Base-by-base conservation (phyloP, 2,329 filamentous ascomycete genomes). In the Fonsecaea erecta region DNA sequence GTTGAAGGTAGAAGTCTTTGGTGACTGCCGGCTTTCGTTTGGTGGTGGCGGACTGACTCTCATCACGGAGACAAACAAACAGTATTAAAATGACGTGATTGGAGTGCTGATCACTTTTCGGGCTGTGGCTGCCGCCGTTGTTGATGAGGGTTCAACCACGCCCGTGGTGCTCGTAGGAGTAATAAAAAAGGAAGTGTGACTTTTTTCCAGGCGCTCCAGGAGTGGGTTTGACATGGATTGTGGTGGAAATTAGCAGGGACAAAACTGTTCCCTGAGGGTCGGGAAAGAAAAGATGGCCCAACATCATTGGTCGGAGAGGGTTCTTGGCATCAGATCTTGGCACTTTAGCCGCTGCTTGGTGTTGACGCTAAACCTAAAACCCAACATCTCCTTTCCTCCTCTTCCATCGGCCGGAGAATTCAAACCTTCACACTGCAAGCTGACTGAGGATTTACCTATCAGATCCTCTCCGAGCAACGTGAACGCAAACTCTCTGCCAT, bases 331-430 rank as follows among this genome's bases (percentile, higher is more conserved):
- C 8, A 1, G 3, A 21, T 34, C 55, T 43, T 56, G 53, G 53
- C 40, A 14, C 46, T 18, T 35, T 60, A 60, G 57, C 43, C 57
- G 46, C 32, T 63, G 54, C 54, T 63, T 63, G 54, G 18, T 53
- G 32, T 4, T 9, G 18, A 57, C 32, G n/a, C 37, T 56, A 56
- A 56, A 34, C 53, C 35, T 32, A 56, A 35, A 56, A 56, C 12
- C 28, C 32, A n/a, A 35, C 52, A n/a, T 53, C 52, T 21, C 52
- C 52, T 53, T 34, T 51, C n/a, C 28, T 30, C 28, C n/a, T 28
- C 28, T 26, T 58, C 28, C 37, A 58, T 21, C 55, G 11, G 5
- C 3, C 54, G 14, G 21, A 16, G 18, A 32, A 21, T 18, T 48
- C 55, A 48, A 58, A 32, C 43, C 21, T 24, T 43, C n/a, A 32